Evolutionary conservation across 2,329 filamentous ascomycete genomes (phyloP), one percentile per base, ranked within the genome.

Genomic region (Sarocladium kiliense): DNA sequence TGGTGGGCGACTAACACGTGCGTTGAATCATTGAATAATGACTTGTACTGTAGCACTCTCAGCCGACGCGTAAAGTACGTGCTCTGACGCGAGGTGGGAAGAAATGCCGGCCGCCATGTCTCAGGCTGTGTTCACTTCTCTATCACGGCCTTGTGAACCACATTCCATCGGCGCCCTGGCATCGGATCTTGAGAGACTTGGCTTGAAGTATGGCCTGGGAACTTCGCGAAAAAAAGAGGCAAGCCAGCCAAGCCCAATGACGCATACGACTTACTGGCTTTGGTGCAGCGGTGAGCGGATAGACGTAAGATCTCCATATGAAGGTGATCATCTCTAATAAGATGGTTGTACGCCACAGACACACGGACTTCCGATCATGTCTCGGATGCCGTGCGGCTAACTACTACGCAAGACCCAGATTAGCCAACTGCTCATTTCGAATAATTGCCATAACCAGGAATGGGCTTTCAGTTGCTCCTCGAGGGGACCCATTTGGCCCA

Each of bases 381-480:
- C 41, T 44, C 19, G 21, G 41, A 16, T 12, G 41, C 41, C 3
- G 18, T 12, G 18, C 18, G 18, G 7, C 7, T 44, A 9, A 23
- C 18, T 27, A 9, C 25, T 12, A 23, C 25, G 12, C 10, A 26
- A 47, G 23, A 47, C 21, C 44, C 23, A 26, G 7, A 6, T 27
- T 6, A 25, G 41, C 41, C 10, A 25, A 23, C 25, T 47, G 5
- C 12, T 18, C 10, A 47, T 30, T 47, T 27, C 7, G 7, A 47
- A n/a, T 16, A n/a, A 47, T 47, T 47, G 44, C 44, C 44, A 47
- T 47, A 30, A 30, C 25, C 25, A 27, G 44, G 44, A 47, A 47
- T 47, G 44, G 44, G 44, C 44, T 27, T 27, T 47, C 18, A 3
- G 25, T 10, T 16, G 25, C 39, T 23, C 19, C 39, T 21, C 18